Conservation (phyloP, 805 yeast species). For the Ogataea pini region DNA sequence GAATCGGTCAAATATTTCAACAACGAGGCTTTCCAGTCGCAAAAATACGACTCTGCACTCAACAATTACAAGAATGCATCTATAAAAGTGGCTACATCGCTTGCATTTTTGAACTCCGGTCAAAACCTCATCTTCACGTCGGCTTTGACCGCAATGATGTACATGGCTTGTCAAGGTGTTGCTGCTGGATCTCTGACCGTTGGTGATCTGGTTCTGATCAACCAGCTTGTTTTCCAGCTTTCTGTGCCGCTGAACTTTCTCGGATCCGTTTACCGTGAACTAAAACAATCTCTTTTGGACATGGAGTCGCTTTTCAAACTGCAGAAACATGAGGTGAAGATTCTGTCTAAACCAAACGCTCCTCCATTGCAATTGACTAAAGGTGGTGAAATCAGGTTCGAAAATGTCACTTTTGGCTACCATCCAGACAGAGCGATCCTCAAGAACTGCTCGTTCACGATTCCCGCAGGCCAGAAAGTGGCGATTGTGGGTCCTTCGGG, state of each 20-base stretch:
- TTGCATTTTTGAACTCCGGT: constrained; percentile 77
- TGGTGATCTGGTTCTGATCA: constrained; percentile 92
- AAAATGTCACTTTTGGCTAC: constrained; percentile 91
- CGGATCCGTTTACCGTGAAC: constrained; percentile 93
- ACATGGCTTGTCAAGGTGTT: constrained; percentile 95
- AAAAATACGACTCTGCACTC: constrained; percentile 77
- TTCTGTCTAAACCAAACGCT: constrained; percentile 64
- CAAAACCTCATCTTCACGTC: constrained; percentile 79
- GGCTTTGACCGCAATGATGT: constrained; percentile 96
- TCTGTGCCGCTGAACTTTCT: constrained; percentile 92
- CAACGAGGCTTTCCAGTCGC: constrained; percentile 78
- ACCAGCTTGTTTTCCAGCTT: constrained; percentile 93
- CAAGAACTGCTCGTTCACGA: constrained; percentile 74
- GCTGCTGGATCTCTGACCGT: constrained; percentile 79
- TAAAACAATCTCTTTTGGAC: constrained; percentile 88
- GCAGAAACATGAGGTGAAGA: constrained; percentile 70
- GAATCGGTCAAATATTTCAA: constrained; percentile 95
- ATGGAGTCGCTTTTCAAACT: constrained; percentile 93
- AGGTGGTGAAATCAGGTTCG: constrained; percentile 82
- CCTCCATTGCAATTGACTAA: constrained; percentile 52
- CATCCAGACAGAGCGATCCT: constrained; percentile 86
- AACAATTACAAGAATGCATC: constrained; percentile 71
- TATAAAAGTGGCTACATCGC: constrained; percentile 80
- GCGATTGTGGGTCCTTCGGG: constrained; percentile 98
- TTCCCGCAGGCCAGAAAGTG: constrained; percentile 88